Base-by-base conservation (phyloP, 192 early-diverging fungal genomes). In the Thamnidium elegans region DNA sequence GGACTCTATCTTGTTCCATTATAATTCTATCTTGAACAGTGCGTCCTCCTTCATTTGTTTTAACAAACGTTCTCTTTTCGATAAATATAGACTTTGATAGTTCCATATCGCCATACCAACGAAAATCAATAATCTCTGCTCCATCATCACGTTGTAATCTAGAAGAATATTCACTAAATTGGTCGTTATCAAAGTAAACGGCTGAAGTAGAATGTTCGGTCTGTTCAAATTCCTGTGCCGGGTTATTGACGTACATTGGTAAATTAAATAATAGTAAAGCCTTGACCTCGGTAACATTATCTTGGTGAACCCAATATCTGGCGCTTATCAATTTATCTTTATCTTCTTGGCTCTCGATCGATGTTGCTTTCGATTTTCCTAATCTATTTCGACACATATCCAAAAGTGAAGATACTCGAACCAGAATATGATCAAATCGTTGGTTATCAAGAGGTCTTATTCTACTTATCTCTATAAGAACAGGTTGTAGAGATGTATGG, bases 221-320 rank as follows among this genome's bases (percentile, higher is more conserved):
- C 3, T 63, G 44, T 55, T 60, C 71, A 53, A 80, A 78, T 6
- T 83, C 77, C 64, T 87, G 87, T 54, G 86, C 86, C 56, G 87
- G 84, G 72, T 89, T 88, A 74, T 92, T 94, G 48, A 96, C 81
- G 45, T 94, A 81, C 47, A 98, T 92, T 0, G 96, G 94, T 31
- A 98, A 80, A 58, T 94, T 88, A 73, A 92, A 90, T 7, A 96
- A 81, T 23, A 98, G 90, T 58, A 87, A 87, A 54, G 90, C 87
- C 72, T 96, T 96, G 70, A 98, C 89, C 79, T 96, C 94, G 68
- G 89, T 92, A 47, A 97, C 89, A 74, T 96, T 92, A 71, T 96
- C 91, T 1, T 89, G 92, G 71, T 96, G 93, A 3, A 99, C 91
- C 95, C 94, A 97, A 78, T 94, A 99, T 74, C 95, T 96, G 65